These are phyloP conservation scores for Melampsora occidentalis DNA, from an alignment of 1,284 basidiomycete genomes.

Conservation along the genomic window DNA sequence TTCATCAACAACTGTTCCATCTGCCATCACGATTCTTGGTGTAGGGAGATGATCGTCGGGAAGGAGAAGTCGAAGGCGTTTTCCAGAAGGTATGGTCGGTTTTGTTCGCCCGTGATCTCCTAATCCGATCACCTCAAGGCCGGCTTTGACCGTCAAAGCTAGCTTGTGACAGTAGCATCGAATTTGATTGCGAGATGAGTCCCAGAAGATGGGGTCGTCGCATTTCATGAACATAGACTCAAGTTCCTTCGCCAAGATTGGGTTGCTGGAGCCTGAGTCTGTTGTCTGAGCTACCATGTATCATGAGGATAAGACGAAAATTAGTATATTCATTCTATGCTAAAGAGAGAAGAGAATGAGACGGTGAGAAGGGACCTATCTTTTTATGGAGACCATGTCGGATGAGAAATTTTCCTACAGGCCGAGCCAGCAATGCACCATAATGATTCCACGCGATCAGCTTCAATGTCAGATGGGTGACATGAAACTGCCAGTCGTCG, in stretches of 20 bases:
- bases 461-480: slow-evolving; percentile 14
- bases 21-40: not conserved
- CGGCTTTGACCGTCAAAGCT: slow-evolving; percentile 18
- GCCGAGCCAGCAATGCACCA: slow-evolving; percentile 5
- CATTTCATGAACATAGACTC: not conserved
- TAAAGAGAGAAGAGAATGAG: not conserved
- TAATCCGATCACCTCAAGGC: not conserved
- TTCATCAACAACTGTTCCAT: not conserved
- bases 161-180: slow-evolving; percentile 6
- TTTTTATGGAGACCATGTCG: not conserved
- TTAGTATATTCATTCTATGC: not conserved
- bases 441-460: too few relatives aligned
- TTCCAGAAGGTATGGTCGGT: too few relatives aligned
- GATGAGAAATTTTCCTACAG: slow-evolving; percentile 13
- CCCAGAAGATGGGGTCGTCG: not conserved
- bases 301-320: not conserved
- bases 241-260: not conserved
- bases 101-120: not conserved
- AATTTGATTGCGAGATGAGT: not conserved
- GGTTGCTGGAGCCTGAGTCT: slow-evolving; percentile 7
- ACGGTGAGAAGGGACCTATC: not conserved
- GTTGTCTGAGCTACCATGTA: too few relatives aligned
- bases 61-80: not conserved
- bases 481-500: not conserved
- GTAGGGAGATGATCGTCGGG: not conserved